These are phyloP conservation scores for Oryza coarctata DNA, from an alignment of 176 grass and related monocot genomes.

Conservation along the genomic window DNA sequence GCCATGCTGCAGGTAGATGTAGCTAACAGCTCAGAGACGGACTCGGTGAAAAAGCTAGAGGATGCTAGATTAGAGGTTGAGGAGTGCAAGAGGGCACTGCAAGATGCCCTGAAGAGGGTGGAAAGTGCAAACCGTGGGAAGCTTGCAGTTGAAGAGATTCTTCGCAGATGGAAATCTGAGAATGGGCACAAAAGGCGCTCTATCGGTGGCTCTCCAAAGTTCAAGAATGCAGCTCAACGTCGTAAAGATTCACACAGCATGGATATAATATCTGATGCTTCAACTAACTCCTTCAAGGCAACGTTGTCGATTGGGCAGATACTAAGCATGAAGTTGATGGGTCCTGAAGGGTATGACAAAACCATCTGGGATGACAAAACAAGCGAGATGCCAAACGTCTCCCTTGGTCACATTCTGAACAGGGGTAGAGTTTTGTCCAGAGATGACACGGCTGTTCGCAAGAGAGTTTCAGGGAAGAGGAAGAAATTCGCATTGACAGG, in stretches of 20 bases:
- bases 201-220: constrained; percentile 48
- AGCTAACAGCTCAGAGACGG: constrained; percentile 52
- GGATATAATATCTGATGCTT: constrained; percentile 38
- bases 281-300: constrained; percentile 44
- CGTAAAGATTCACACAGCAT: constrained; percentile 25
- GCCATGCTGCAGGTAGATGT: constrained; percentile 60
- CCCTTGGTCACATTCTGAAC: constrained; percentile 87
- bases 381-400: constrained; percentile 47
- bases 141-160: constrained; percentile 61
- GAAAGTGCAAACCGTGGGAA: constrained; percentile 71
- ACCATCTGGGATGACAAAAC: constrained; percentile 53
- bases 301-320: constrained; percentile 92
- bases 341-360: constrained; percentile 51
- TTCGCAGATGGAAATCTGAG: constrained; percentile 62
- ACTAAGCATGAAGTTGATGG: constrained; percentile 83
- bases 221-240: constrained; percentile 55
- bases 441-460: constrained; percentile 25
- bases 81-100: constrained; percentile 62
- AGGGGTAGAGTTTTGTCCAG: constrained; percentile 38
- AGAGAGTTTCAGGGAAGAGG: constrained; percentile 55
- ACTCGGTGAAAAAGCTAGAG: constrained; percentile 54
- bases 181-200: constrained; percentile 43
- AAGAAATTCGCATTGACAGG: constrained; percentile 73
- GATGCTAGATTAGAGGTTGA: constrained; percentile 67
- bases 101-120: constrained; percentile 68